These are phyloP conservation scores for Neurospora crassa DNA, from an alignment of 2,329 filamentous ascomycete species.

Conservation along the genomic window DNA sequence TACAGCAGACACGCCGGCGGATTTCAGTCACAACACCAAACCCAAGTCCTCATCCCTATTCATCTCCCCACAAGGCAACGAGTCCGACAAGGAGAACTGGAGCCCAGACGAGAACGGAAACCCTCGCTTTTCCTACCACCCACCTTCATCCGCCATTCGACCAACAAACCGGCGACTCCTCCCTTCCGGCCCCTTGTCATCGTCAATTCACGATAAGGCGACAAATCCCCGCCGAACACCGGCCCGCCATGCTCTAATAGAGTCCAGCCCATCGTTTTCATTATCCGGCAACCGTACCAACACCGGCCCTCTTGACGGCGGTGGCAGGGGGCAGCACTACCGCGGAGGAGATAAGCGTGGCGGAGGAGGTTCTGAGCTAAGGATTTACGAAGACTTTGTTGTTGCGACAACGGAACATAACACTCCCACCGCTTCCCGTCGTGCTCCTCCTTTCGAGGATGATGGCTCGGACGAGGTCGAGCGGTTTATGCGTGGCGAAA, in stretches of 20 bases:
- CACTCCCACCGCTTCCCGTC: constrained; percentile 9
- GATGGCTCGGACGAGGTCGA: constrained; percentile 46
- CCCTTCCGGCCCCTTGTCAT: constrained; percentile 22
- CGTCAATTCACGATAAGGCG: constrained; percentile 11
- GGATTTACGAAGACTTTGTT: constrained; percentile 38
- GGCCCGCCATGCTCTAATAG: constrained; percentile 31
- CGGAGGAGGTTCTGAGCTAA: constrained; percentile 23
- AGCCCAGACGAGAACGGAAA: constrained; percentile 43
- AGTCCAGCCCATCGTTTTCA: constrained; percentile 26
- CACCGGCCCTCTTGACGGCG: constrained; percentile 19
- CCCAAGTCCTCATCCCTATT: constrained; percentile 33
- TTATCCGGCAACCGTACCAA: constrained; percentile 20
- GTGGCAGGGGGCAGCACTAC: constrained; percentile 1
- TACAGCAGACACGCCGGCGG: background rate
- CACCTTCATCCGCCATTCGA: background rate
- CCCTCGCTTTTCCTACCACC: constrained; percentile 20
- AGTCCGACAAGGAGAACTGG: constrained; percentile 97
- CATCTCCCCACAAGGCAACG: constrained; percentile 43
- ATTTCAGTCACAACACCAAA: constrained; percentile 21
- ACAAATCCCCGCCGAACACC: constrained; percentile 29
- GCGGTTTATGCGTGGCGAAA: constrained; percentile 59
- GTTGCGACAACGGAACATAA: constrained; percentile 32
- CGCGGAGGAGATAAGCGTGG: constrained; percentile 10
- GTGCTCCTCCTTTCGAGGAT: constrained; percentile 26
- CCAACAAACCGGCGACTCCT: constrained; percentile 24